Base-by-base conservation (phyloP, 139 green algal genomes). In the Mychonastes homosphaera region DNA sequence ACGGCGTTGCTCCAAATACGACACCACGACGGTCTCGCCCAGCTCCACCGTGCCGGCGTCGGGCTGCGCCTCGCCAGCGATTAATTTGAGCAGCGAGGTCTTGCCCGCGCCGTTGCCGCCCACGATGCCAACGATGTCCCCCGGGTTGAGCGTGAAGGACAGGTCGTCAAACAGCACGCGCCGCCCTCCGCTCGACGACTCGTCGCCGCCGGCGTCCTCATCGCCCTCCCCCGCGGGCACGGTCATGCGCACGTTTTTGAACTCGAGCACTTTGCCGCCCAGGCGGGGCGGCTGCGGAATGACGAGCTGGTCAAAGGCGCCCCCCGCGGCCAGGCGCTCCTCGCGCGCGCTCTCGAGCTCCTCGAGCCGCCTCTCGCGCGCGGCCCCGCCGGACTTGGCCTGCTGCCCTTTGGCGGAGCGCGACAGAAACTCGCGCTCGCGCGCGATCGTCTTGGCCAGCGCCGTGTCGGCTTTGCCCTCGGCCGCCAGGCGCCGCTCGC, bases 1-100 rank as follows among this genome's bases (percentile, higher is more conserved):
- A 21, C 84, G 63, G 49, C 62, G 79, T 69, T 94, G 82, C 61
- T 91, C 79, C 24, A 92, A 84, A 32, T 87, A 85, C 65, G 89
- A 91, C 23, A 83, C 76, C 54, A 81, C 62, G 39, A 95, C 82
- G 10, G 82, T 90, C 6, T 91, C 77, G 0, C 84, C 81, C 10
- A 89, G 48, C 6, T 30, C 39, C 19, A 63, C 30, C 19, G 28
- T n/a, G 8, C 56, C 56, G 3, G 13, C 53, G 33, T 85, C 76
- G 2, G 76, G 75, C 53, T 62, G 29, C 32, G 89, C 78, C 67
- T 78, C 51, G 2, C 79, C 73, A 67, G 84, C 81, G 48, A 95
- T 86, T 70, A 95, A 89, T 0, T 69, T 58, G 76, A 96, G 90
- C 29, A 92, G 65, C 8, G 85, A 91, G 10, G 77, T 82, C 77